Evolutionary conservation across 2,329 filamentous ascomycete genomes (phyloP), one percentile per base, ranked within the genome.

Genomic region (Penicillium sp.): DNA sequence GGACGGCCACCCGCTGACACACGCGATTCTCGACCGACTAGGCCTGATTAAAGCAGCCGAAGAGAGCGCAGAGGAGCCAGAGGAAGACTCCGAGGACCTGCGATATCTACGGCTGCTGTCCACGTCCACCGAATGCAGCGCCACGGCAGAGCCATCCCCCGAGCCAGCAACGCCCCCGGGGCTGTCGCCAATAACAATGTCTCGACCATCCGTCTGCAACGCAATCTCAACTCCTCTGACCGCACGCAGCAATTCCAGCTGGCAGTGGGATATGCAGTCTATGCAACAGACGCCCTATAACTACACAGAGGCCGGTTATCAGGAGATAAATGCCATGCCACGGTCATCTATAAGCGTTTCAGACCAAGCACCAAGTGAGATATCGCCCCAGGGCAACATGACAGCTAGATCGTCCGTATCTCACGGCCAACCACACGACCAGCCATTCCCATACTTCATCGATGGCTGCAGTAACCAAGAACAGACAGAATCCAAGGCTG

Each of bases 21-120:
- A 72, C 52, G 66, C 68, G 10, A 72, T 72, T 26, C 57, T 72
- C 42, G 68, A 71, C 54, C 63, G 69, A 4, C 51, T 72, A 27
- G 69, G 69, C 3, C 55, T 72, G 37, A 72, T 72, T 46, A 71
- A 71, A 45, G 67, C 70, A 50, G 69, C 69, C 6, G 69, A 72
- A 53, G 68, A 70, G 38, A 64, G 57, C 14, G 54, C 63, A 1
- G 65, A 71, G 28, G 63, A 68, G 16, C 57, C 61, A 18, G 63
- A 63, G 13, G 65, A 65, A 39, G 65, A 69, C 26, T 55, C 61
- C 1, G 67, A 70, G 42, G 63, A 67, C 28, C 52, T 69, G 5
- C 60, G 66, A 23, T 70, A 68, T 47, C 54, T 70, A 40, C 63
- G 67, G 22, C 48, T 64, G 5, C 48, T 68, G 23, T 67, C 65